Percentiles rank a stretch among this genome's conserved stretches.
phyloP scores from a whole-genome alignment of 192 early-diverging fungal genomes.

The Coemansia asiatica region DNA sequence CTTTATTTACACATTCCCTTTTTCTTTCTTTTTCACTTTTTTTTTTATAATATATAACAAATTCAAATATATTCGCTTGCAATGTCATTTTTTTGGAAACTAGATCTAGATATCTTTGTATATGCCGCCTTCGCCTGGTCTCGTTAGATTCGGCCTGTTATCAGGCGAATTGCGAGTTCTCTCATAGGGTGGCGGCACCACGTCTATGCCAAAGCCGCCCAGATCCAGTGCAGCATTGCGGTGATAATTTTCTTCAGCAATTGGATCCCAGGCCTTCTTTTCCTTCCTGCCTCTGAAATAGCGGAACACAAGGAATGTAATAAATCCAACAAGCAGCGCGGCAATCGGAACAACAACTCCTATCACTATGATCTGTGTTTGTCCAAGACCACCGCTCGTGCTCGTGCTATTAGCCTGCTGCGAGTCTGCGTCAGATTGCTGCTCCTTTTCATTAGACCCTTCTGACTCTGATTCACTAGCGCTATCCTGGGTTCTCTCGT shows the following conservation, averaged over 20 bases:
- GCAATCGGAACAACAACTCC: neutral
- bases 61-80: neutral
- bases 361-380: neutral
- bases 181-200: neutral
- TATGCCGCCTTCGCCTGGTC: neutral
- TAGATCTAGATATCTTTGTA: constrained; percentile 1
- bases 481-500: neutral
- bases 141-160: neutral
- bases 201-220: neutral
- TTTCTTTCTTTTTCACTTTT: neutral
- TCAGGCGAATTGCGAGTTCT: neutral
- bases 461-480: neutral
- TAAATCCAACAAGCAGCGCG: neutral
- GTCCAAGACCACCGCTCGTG: neutral
- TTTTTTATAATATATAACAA: neutral
- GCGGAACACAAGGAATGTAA: neutral
- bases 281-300: neutral
- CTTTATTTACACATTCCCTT: neutral
- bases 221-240: neutral
- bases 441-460: neutral
- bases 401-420: neutral
- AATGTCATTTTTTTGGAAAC: neutral
- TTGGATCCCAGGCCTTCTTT: neutral
- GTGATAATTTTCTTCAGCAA: constrained; percentile 1
- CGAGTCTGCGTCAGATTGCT: neutral